Percentiles rank a stretch among this genome's conserved stretches.
phyloP scores from a whole-genome alignment of 176 grass and related monocot species.

The Melocanna baccifera region DNA sequence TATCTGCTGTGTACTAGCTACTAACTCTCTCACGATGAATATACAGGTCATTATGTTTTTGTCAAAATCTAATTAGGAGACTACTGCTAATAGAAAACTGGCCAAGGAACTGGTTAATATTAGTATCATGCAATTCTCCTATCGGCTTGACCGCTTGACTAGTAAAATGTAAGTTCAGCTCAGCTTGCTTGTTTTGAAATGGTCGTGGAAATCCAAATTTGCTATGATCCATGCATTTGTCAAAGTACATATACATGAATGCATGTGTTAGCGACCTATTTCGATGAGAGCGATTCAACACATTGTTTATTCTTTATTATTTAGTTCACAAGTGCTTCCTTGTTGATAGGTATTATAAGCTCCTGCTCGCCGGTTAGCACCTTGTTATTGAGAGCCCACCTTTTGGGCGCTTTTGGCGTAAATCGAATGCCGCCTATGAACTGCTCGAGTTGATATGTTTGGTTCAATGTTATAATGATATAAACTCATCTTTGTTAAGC shows the following conservation, averaged over 20 bases:
- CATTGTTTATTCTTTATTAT: conserved; percentile 20
- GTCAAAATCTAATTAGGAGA: no score
- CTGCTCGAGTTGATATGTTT: background rate
- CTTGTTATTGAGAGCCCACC: background rate
- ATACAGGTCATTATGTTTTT: no score
- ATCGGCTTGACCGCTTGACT: no score
- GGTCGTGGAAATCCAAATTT: background rate
- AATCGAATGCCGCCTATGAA: background rate
- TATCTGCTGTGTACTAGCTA: background rate
- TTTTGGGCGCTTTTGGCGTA: background rate
- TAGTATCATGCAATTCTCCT: no score
- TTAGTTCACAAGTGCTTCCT: background rate
- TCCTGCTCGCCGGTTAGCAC: background rate
- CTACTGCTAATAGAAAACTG: no score
- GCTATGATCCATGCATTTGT: background rate
- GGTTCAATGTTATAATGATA: conserved; percentile 9
- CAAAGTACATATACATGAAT: background rate
- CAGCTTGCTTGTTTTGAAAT: conserved; percentile 10
- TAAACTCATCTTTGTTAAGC: conserved; percentile 17
- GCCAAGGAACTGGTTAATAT: no score
- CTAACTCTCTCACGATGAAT: conserved; percentile 12
- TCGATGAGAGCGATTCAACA: background rate
- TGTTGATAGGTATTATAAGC: conserved; percentile 23
- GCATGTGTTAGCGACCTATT: background rate
- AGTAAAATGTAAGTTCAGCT: no score